phyloP scores from a whole-genome alignment of 345 rosid genomes.

The Carallia pectinifolia region DNA sequence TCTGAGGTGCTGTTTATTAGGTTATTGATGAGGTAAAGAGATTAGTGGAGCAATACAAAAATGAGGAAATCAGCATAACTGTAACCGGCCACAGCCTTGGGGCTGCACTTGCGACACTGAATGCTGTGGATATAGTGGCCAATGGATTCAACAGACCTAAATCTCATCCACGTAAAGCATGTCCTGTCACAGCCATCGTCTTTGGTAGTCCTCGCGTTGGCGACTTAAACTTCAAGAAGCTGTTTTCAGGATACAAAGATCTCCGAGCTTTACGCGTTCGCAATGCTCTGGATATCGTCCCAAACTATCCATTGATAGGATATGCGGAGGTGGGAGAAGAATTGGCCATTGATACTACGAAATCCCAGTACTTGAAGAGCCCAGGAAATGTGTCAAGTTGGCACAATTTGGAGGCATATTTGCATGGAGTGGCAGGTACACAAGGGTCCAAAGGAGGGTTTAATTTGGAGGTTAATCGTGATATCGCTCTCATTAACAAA shows the following conservation, averaged over 20 bases:
- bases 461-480: constrained; percentile 4
- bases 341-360: constrained; percentile 3
- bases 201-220: constrained; percentile 19
- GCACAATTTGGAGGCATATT: constrained; percentile 19
- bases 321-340: constrained; percentile 12
- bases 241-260: background rate
- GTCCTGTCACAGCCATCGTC: constrained; percentile 19
- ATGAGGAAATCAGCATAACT: constrained; percentile 53
- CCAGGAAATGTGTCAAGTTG: background rate
- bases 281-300: constrained; percentile 12
- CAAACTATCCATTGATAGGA: constrained; percentile 8
- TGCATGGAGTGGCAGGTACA: constrained; percentile 23
- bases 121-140: constrained; percentile 44
- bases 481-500: constrained; percentile 11
- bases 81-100: constrained; percentile 63
- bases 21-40: constrained; percentile 20
- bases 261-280: background rate
- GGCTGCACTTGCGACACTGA: constrained; percentile 46
- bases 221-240: constrained; percentile 5
- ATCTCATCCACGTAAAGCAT: background rate
- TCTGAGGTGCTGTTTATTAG: background rate
- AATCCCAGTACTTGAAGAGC: constrained; percentile 15
- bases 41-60: constrained; percentile 37
- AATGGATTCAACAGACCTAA: constrained; percentile 13
- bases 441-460: constrained; percentile 9